Evolutionary conservation across 306 rosid genomes (phyloP), one percentile per base, ranked within the genome.

Genomic region (Vicia faba): DNA sequence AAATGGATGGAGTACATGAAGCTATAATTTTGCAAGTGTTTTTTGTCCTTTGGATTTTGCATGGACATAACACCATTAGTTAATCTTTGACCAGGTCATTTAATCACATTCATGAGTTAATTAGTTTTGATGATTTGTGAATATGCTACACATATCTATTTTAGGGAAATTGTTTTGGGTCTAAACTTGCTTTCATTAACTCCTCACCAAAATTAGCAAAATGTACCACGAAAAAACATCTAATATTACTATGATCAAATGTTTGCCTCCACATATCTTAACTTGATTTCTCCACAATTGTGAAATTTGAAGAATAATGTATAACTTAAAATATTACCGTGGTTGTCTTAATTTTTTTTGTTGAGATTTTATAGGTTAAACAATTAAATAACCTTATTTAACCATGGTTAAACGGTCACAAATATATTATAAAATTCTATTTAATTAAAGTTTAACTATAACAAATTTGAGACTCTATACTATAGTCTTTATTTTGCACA

Each of bases 1-100:
- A 51, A 80, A 69, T 39, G 80, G 61, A 67, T 63, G 88, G 85
- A 75, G 61, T 73, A 13, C 74, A 49, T 60, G 70, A 64, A 66
- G 51, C 66, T 58, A 29, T 58, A 14, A 14, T 8, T 23, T 11
- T 18, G 28, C 11, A 12, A 51, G 14, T 9, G 8, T 20, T 51
- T 10, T 16, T 23, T 51, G 15, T n/a, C 11, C 10, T 61, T 46
- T 35, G 38, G 68, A 5, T 53, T 55, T 7, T 51, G 61, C 35
- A 29, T 7, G 16, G 29, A 41, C 66, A 41, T 19, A 33, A 25
- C 23, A 26, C 14, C 28, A 11, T 11, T 25, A 2, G 28, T 25
- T 20, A 25, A 16, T 10, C 18, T 61, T 61, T 75, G 80, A 80
- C 71, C 71, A 71, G 45, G 14, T 71, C 68, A 10, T 63, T 56